A percentile compares a stretch with the other conserved stretches of the same genome.
Evolutionary conservation across 306 rosid species (phyloP).

Genomic region (Malus asiatica): DNA sequence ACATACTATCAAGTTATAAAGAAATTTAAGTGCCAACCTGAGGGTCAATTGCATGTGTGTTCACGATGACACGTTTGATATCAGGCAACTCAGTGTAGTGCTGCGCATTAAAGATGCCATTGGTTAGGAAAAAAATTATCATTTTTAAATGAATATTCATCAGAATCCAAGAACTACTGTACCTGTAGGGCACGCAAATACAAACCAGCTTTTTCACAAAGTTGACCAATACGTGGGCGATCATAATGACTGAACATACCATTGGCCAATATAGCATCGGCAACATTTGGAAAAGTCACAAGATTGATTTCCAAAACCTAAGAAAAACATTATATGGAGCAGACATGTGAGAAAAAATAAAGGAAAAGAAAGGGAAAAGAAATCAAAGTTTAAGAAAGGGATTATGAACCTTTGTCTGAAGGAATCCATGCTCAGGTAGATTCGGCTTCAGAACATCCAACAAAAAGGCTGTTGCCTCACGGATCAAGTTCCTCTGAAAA

Average conservation of each 20-base stretch:
- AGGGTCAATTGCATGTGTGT: slow-evolving; percentile 97
- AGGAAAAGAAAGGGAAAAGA: background rate
- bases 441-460: slow-evolving; percentile 94
- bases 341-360: background rate
- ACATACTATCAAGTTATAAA: slow-evolving; percentile 11
- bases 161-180: slow-evolving; percentile 20
- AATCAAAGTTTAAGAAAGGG: background rate
- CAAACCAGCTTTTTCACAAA: slow-evolving; percentile 96
- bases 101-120: slow-evolving; percentile 42
- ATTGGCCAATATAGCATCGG: slow-evolving; percentile 96
- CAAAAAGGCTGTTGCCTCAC: slow-evolving; percentile 97
- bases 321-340: slow-evolving; percentile 9
- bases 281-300: slow-evolving; percentile 94
- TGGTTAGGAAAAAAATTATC: slow-evolving; percentile 8
- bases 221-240: slow-evolving; percentile 93
- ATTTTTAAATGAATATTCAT: background rate
- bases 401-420: slow-evolving; percentile 74
- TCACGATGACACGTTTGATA: slow-evolving; percentile 90
- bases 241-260: slow-evolving; percentile 99
- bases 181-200: slow-evolving; percentile 91
- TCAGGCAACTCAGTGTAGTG: slow-evolving; percentile 95
- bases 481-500: slow-evolving; percentile 82
- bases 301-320: slow-evolving; percentile 95
- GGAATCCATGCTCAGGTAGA: slow-evolving; percentile 85
- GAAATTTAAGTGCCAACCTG: slow-evolving; percentile 49